Percentiles rank a stretch among this genome's conserved stretches.
These are phyloP conservation scores for Elaeis guineensis DNA, from an alignment of 176 grass and related monocot species.

Conservation along the genomic window DNA sequence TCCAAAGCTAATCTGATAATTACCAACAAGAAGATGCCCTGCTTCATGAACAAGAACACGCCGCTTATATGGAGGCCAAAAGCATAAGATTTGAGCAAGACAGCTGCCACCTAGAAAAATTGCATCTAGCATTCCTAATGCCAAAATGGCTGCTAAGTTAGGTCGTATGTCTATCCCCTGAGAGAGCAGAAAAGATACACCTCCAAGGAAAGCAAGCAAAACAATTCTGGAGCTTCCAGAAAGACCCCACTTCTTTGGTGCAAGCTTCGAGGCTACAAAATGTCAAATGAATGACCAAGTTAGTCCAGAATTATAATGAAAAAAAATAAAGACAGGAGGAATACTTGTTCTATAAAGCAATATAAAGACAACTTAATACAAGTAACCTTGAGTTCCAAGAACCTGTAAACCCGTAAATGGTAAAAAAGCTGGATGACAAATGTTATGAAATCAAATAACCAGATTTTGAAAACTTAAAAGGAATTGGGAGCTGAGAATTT, in stretches of 20 bases:
- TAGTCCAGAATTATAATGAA: too few species aligned
- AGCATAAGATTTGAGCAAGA: constrained; percentile 71
- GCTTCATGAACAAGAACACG: constrained; percentile 87
- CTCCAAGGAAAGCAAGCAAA: constrained; percentile 54
- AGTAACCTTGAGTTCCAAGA: too few species aligned
- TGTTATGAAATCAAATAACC: too few species aligned
- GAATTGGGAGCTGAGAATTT: too few species aligned
- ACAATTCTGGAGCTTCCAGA: constrained; percentile 56
- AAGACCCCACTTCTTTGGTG: constrained; percentile 85
- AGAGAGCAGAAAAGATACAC: constrained; percentile 59
- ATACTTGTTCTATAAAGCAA: too few species aligned
- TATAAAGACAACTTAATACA: too few species aligned
- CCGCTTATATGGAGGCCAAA: constrained; percentile 85
- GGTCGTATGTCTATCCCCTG: constrained; percentile 72
- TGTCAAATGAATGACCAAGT: not conserved
- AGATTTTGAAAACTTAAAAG: too few species aligned
- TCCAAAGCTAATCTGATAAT: not conserved
- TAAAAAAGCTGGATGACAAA: too few species aligned
- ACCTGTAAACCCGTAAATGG: too few species aligned
- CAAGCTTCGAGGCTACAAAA: constrained; percentile 65
- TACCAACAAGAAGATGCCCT: constrained; percentile 87
- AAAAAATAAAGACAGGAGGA: too few species aligned
- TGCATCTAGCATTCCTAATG: constrained; percentile 53
- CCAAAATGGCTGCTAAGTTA: constrained; percentile 67
- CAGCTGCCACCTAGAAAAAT: constrained; percentile 68